Percentiles rank a stretch among this genome's conserved stretches.
phyloP scores from a whole-genome alignment of 768 basidiomycete species.

The Lentinula raphanica region DNA sequence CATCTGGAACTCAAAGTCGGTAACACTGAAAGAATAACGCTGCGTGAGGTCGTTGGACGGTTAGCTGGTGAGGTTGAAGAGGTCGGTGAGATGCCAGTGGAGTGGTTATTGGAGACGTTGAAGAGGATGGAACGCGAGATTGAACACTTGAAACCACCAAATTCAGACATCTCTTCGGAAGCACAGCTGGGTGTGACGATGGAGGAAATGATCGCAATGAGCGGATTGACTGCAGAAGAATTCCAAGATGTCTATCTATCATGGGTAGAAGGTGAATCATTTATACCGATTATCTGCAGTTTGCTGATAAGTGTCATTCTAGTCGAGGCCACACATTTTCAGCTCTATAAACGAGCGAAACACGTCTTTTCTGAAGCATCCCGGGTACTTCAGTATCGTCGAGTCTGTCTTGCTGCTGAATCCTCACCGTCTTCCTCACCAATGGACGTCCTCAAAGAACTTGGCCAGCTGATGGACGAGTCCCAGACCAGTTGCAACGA shows the following conservation, averaged over 20 bases:
- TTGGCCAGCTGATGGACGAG: slow-evolving; percentile 35
- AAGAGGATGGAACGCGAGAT: slow-evolving; percentile 42
- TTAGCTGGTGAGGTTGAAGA: slow-evolving; percentile 41
- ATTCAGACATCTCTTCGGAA: slow-evolving; percentile 24
- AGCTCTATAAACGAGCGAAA: slow-evolving; percentile 75
- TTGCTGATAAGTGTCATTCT: slow-evolving; percentile 7
- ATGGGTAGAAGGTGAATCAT: slow-evolving; percentile 63
- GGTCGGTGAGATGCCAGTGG: slow-evolving; percentile 40
- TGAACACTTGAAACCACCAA: slow-evolving; percentile 46
- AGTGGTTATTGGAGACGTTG: slow-evolving; percentile 42
- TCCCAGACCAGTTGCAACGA: slow-evolving; percentile 67
- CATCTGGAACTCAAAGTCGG: slow-evolving; percentile 42
- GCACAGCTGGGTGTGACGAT: slow-evolving; percentile 61
- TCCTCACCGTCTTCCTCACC: not conserved
- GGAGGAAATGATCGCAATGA: slow-evolving; percentile 67
- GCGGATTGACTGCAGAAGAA: slow-evolving; percentile 45
- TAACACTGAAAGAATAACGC: slow-evolving; percentile 50
- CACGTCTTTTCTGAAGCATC: slow-evolving; percentile 80
- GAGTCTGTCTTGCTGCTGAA: slow-evolving; percentile 45
- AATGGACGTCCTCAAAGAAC: slow-evolving; percentile 1
- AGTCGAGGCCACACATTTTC: slow-evolving; percentile 81
- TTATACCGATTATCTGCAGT: not conserved
- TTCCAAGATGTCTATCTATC: slow-evolving; percentile 71
- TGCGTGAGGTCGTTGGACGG: slow-evolving; percentile 62
- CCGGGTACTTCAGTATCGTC: slow-evolving; percentile 75